phyloP scores from a whole-genome alignment of 2,329 filamentous ascomycete species.

The Nectriaceae sp. region DNA sequence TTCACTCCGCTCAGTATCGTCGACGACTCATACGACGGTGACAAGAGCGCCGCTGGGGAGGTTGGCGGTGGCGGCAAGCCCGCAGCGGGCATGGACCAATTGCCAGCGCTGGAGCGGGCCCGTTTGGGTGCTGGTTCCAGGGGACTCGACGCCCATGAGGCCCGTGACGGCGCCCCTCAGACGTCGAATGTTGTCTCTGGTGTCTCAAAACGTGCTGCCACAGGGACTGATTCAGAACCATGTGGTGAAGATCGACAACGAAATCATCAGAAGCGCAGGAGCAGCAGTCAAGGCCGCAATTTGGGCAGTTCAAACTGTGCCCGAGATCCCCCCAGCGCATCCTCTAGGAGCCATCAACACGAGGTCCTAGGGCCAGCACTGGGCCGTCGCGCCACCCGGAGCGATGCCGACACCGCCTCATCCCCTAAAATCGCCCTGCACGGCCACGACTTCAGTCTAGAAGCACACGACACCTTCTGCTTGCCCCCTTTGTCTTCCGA shows the following conservation, averaged over 20 bases:
- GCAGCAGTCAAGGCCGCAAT: too few relatives aligned
- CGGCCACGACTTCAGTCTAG: slow-evolving; percentile 1
- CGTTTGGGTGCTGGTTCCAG: background rate
- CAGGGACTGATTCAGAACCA: slow-evolving; percentile 7
- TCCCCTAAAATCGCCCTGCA: background rate
- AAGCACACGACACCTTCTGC: slow-evolving; percentile 11
- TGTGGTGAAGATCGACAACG: slow-evolving; percentile 1
- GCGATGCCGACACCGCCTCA: slow-evolving; percentile 19
- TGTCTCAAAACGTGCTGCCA: background rate
- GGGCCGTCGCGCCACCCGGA: slow-evolving; percentile 2
- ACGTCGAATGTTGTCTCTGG: slow-evolving; percentile 5
- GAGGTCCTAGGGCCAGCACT: background rate
- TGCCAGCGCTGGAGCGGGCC: slow-evolving; percentile 13
- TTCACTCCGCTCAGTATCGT: slow-evolving; percentile 32
- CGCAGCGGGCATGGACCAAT: slow-evolving; percentile 18
- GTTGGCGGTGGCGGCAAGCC: slow-evolving; percentile 20
- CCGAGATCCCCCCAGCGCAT: too few relatives aligned
- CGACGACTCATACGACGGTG: slow-evolving; percentile 27
- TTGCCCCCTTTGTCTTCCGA: slow-evolving; percentile 13
- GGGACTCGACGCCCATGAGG: background rate
- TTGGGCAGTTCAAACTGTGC: too few relatives aligned
- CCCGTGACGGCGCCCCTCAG: slow-evolving; percentile 1
- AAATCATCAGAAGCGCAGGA: background rate
- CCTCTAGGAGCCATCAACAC: slow-evolving; percentile 1
- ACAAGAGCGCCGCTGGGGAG: slow-evolving; percentile 1